Evolutionary conservation across 345 rosid genomes (phyloP).

Genomic region (Populus pruinosa): DNA sequence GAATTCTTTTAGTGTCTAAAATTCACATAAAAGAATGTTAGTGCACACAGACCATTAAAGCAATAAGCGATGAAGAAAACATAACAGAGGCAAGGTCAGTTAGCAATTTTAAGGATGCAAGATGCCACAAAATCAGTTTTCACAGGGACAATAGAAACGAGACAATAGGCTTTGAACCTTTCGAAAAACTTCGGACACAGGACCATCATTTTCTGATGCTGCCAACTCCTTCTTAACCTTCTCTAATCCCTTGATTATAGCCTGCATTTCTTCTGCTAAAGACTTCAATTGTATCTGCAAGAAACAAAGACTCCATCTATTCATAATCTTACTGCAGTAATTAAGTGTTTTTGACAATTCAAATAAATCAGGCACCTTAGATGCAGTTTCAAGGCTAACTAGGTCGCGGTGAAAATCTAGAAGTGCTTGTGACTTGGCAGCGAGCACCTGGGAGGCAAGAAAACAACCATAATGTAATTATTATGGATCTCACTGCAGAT

Average conservation of each 20-base stretch:
- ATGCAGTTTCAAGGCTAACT: constrained; percentile 74
- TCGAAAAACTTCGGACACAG: constrained; percentile 80
- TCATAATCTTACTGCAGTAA: constrained; percentile 3
- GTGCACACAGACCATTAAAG: constrained; percentile 10
- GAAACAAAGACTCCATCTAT: constrained; percentile 14
- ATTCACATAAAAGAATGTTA: constrained; percentile 9
- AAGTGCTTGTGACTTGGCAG: constrained; percentile 67
- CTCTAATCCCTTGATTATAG: constrained; percentile 89
- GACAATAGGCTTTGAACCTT: constrained; percentile 44
- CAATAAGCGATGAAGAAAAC: not conserved
- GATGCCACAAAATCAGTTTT: constrained; percentile 9
- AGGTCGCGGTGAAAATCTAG: constrained; percentile 82
- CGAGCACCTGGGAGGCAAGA: constrained; percentile 55
- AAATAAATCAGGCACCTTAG: constrained; percentile 57
- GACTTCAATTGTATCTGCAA: constrained; percentile 93
- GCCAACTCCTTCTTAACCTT: constrained; percentile 83
- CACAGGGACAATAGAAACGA: not conserved
- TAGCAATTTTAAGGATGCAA: constrained; percentile 3
- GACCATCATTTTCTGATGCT: constrained; percentile 92
- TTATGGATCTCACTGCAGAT: not conserved
- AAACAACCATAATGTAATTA: not conserved
- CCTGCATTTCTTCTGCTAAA: constrained; percentile 99
- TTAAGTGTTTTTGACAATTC: constrained; percentile 4
- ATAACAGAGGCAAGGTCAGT: not conserved
- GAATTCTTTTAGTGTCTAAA: constrained; percentile 77